Evolutionary conservation across 345 rosid genomes (phyloP).

Genomic region (Trapa bicornis): DNA sequence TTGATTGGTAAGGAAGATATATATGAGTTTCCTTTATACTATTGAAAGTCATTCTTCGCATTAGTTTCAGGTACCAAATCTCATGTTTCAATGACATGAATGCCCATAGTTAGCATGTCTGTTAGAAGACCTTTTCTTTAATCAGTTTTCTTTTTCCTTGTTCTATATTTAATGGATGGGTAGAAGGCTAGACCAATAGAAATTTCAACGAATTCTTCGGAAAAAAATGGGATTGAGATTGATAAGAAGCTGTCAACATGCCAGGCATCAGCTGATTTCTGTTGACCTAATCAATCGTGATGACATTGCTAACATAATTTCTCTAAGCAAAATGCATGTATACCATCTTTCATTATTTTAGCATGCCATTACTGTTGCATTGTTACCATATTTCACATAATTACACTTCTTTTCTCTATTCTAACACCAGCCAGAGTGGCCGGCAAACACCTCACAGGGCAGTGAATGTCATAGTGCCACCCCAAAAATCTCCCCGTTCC

Average conservation of each 20-base stretch:
- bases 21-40: not conserved
- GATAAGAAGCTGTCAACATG: too few relatives aligned
- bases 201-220: too few relatives aligned
- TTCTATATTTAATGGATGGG: too few relatives aligned
- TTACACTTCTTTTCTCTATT: slow-evolving; percentile 20
- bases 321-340: not conserved
- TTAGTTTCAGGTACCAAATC: not conserved
- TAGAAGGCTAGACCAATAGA: too few relatives aligned
- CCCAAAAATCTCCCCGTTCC: slow-evolving; percentile 38
- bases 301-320: too few relatives aligned
- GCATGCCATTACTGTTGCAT: not conserved
- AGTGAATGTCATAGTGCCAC: slow-evolving; percentile 26
- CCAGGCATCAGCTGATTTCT: too few relatives aligned
- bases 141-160: too few relatives aligned
- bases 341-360: not conserved
- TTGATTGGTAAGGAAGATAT: slow-evolving; percentile 34
- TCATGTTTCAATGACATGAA: not conserved
- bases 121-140: not conserved
- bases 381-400: slow-evolving; percentile 5
- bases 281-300: too few relatives aligned
- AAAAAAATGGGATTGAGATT: too few relatives aligned
- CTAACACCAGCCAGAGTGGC: slow-evolving; percentile 37
- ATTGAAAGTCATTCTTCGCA: not conserved
- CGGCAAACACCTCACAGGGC: slow-evolving; percentile 25
- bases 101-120: not conserved